A percentile compares a stretch with the other conserved stretches of the same genome.
Evolutionary conservation across 805 yeast genomes (phyloP).

Genomic region (Wickerhamomyces hampshirensis): DNA sequence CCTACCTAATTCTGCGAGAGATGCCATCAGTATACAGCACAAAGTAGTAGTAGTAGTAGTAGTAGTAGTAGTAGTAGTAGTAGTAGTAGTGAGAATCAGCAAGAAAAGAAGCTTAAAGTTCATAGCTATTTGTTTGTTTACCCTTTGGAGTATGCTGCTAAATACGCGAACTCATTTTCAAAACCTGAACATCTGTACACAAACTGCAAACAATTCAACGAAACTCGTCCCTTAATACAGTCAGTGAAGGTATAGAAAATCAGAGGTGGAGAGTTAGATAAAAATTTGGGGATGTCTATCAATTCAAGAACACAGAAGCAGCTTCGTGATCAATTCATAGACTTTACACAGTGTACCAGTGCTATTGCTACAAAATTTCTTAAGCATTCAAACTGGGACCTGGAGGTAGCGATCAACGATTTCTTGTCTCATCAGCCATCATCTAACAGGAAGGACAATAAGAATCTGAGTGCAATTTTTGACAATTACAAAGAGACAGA

Average conservation of each 20-base stretch:
- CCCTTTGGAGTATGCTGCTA: too few species aligned
- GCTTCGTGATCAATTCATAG: constrained; percentile 25
- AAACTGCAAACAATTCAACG: too few species aligned
- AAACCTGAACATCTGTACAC: too few species aligned
- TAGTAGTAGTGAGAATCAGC: too few species aligned
- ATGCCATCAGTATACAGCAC: neutral
- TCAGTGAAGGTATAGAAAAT: too few species aligned
- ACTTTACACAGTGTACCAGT: constrained; percentile 22
- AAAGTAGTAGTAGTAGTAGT: neutral
- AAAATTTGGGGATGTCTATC: constrained; percentile 20
- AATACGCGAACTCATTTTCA: too few species aligned
- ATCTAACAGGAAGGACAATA: constrained; percentile 13
- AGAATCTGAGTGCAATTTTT: constrained; percentile 12
- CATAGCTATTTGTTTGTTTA: too few species aligned
- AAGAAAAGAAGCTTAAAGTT: too few species aligned
- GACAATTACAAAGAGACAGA: constrained; percentile 20
- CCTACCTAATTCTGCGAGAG: neutral
- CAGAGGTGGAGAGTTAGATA: too few species aligned
- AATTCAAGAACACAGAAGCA: constrained; percentile 19
- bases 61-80: too few species aligned
- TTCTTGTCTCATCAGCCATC: constrained; percentile 19
- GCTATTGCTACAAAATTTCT: constrained; percentile 22
- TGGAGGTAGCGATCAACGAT: constrained; percentile 26
- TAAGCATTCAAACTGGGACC: constrained; percentile 18
- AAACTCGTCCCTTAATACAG: too few species aligned